Base-by-base conservation (phyloP, 2,329 filamentous ascomycete species). In the Phialophora verrucosa region DNA sequence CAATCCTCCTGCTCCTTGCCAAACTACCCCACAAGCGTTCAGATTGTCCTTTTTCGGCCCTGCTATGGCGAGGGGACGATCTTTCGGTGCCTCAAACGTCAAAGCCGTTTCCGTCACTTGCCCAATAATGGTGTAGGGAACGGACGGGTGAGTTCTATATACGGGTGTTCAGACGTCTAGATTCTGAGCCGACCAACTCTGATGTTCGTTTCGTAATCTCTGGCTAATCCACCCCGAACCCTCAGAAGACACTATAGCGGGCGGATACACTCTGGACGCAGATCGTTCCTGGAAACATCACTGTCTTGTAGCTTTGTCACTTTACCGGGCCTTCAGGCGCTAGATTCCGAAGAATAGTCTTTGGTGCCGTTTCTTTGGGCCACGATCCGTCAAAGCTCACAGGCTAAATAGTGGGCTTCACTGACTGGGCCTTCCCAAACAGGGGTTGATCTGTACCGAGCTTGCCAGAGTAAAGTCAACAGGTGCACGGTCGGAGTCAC, bases 211-310 rank as follows among this genome's bases (percentile, higher is more conserved):
- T 51, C 23, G 20, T 51, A 32, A 55, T 31, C 49, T 56, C 35
- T 29, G n/a, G 20, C 20, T 47, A 11, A 35, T 20, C 25, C 56
- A 35, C 23, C 27, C 44, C 23, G 50, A 25, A 29, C 29, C 54
- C 31, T 62, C 51, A n/a, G 25, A 11, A 8, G 8, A 31, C 25
- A 53, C 49, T 23, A 44, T 49, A 38, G 62, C 49, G 29, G 49
- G 50, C 54, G 47, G 58, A 59, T 8, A 55, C 59, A 42, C 44
- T 47, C 2, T 58, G 54, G 53, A 38, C 42, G 66, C 62, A 68
- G 66, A 68, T 68, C 66, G 63, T 32, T 63, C 35, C 63, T 59
- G 29, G 63, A 59, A 55, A 20, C 38, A 53, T 31, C 47, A 17
- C 59, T 12, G 55, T 51, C 54, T 42, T 47, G 55, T 29, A 59